Percentiles rank a stretch among this genome's conserved stretches.
Conservation (phyloP, 306 rosid genomes). For the Prunus mira region DNA sequence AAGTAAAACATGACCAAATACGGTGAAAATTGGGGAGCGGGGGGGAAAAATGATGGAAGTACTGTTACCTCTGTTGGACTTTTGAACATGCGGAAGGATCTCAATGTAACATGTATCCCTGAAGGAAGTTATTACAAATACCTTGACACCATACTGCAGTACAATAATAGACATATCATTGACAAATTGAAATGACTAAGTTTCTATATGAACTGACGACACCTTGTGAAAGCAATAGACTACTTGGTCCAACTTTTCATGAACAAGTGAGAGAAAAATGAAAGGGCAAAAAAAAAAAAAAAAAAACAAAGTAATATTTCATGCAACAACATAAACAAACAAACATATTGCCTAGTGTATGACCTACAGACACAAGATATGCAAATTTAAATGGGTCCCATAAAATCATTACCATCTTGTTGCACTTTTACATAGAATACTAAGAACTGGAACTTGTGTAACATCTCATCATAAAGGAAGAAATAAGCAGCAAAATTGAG, state of each 20-base stretch:
- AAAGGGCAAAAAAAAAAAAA: neutral
- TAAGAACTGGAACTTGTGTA: too few relatives aligned
- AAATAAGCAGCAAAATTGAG: too few relatives aligned
- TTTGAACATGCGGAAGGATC: constrained; percentile 75
- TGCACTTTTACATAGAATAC: too few relatives aligned
- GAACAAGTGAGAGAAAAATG: neutral
- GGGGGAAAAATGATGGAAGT: neutral
- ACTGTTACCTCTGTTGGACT: constrained; percentile 71
- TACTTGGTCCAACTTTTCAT: neutral
- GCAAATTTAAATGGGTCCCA: too few relatives aligned
- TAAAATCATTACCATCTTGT: too few relatives aligned
- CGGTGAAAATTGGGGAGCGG: neutral
- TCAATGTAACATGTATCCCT: constrained; percentile 90
- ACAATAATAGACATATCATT: constrained; percentile 21
- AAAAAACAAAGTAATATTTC: neutral
- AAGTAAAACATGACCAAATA: neutral
- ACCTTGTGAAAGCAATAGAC: neutral
- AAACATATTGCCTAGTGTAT: too few relatives aligned
- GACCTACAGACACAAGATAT: too few relatives aligned
- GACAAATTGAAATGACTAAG: neutral
- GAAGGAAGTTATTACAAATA: constrained; percentile 86
- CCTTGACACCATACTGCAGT: constrained; percentile 90
- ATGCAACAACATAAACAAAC: neutral
- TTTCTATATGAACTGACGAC: neutral
- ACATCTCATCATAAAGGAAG: too few relatives aligned